Evolutionary conservation across 139 green algal genomes (phyloP), one percentile per base, ranked within the genome.

Genomic region (Edaphochlamys debaryana): DNA sequence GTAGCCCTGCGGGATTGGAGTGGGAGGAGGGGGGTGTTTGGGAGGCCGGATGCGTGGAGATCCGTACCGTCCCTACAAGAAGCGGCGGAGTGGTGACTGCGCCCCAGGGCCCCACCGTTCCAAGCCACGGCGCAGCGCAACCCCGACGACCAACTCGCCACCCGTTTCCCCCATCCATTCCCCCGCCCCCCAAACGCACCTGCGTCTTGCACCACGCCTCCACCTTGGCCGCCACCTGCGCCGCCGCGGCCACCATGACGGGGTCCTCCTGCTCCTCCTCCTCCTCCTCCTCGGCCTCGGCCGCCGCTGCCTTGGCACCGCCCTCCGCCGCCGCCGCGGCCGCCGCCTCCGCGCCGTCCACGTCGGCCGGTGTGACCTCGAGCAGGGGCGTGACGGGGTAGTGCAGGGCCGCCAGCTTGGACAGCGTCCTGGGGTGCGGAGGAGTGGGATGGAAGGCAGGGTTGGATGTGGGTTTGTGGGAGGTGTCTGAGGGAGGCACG

Each of bases 321-420:
- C n/a, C n/a, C n/a, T n/a, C n/a, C n/a, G n/a, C 45, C 30, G 25
- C 42, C 30, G 0, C 27, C 69, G 37, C 6, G 7, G 42, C 77
- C 15, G 34, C 45, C 30, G 52, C 45, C 64, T 41, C 77, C 42
- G 41, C 54, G 30, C 5, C 63, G 17, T 36, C 77, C 63, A 74
- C 63, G 36, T 67, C 45, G 0, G 40, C 42, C 0, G 34, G 6
- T 1, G 41, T 62, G 0, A 92, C 11, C 22, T 75, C 30, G 62
- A 87, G 62, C 67, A 78, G 66, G 29, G 79, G 82, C 54, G 88
- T 30, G 11, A 85, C 70, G 5, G 77, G 84, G 67, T 90, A 92
- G 22, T 71, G 70, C 73, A 87, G 66, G 19, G 63, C 41, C 29
- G 69, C 11, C 25, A 92, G 78, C 19, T 52, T 68, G 8, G 82